These are phyloP conservation scores for Stentor roeselii DNA, from an alignment of 73 alveolate genomes.

Conservation along the genomic window DNA sequence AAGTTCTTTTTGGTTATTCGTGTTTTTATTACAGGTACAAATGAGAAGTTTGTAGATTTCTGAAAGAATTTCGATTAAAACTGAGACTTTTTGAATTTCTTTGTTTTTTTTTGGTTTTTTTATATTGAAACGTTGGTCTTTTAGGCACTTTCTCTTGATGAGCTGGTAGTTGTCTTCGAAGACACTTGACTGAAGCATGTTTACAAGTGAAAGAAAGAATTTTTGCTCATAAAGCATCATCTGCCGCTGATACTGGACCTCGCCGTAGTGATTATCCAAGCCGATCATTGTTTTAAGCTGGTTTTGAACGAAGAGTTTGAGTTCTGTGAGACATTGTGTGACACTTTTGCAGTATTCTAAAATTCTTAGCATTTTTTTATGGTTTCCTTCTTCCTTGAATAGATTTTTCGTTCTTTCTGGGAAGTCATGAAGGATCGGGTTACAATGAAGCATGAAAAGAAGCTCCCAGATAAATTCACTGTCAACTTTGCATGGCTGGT, in stretches of 20 bases:
- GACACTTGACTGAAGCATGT: neutral
- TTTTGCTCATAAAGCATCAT: neutral
- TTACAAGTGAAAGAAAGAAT: neutral
- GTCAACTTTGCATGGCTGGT: neutral
- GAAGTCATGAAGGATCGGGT: neutral
- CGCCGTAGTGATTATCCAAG: neutral
- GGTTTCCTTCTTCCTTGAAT: neutral
- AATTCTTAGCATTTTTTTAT: neutral
- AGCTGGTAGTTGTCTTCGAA: neutral
- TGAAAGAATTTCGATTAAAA: neutral
- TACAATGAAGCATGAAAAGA: constrained; percentile 25
- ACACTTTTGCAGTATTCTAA: neutral
- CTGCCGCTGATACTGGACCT: neutral
- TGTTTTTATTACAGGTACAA: neutral
- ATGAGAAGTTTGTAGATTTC: neutral
- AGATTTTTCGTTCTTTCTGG: neutral
- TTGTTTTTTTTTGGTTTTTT: neutral
- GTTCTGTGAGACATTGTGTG: neutral
- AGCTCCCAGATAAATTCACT: constrained; percentile 25
- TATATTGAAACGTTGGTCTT: neutral
- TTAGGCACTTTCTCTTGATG: neutral
- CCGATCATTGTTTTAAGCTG: neutral
- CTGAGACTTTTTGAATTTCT: neutral
- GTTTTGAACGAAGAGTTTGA: neutral
- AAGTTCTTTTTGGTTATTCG: neutral